Conservation (phyloP, 2,329 filamentous ascomycete species). For the Albifimbria verrucaria region DNA sequence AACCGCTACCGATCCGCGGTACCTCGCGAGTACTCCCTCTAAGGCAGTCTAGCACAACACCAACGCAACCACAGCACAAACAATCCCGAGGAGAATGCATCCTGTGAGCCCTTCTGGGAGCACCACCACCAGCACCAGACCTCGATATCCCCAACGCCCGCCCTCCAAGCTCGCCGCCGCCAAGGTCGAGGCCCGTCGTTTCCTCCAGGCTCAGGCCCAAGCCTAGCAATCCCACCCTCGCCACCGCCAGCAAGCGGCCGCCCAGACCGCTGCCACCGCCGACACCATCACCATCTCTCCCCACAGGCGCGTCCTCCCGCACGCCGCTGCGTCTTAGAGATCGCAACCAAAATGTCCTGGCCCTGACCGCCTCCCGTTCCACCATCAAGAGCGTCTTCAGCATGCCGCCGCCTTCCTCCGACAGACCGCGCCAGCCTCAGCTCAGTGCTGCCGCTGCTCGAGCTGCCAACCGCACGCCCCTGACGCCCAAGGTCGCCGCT, state of each 20-base stretch:
- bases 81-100: background rate
- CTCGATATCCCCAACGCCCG: background rate
- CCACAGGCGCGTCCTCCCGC: constrained; percentile 7
- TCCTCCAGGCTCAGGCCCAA: background rate
- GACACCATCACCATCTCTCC: constrained; percentile 5
- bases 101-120: background rate
- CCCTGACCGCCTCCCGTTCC: constrained; percentile 24
- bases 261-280: constrained; percentile 3
- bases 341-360: constrained; percentile 23
- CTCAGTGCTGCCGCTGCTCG: constrained; percentile 61
- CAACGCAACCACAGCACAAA: no score
- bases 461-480: constrained; percentile 43
- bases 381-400: constrained; percentile 13
- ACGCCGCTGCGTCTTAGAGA: constrained; percentile 14
- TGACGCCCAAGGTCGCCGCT: constrained; percentile 55
- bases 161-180: background rate
- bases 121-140: background rate
- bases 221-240: background rate
- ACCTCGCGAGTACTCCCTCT: background rate
- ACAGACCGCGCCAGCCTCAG: constrained; percentile 64
- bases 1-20: background rate
- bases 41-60: no score
- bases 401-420: constrained; percentile 46
- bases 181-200: background rate
- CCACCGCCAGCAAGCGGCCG: background rate